Evolutionary conservation across 164 flowering plant species (phyloP), one percentile per base, ranked within the genome.

Genomic region (Malania oleifera): DNA sequence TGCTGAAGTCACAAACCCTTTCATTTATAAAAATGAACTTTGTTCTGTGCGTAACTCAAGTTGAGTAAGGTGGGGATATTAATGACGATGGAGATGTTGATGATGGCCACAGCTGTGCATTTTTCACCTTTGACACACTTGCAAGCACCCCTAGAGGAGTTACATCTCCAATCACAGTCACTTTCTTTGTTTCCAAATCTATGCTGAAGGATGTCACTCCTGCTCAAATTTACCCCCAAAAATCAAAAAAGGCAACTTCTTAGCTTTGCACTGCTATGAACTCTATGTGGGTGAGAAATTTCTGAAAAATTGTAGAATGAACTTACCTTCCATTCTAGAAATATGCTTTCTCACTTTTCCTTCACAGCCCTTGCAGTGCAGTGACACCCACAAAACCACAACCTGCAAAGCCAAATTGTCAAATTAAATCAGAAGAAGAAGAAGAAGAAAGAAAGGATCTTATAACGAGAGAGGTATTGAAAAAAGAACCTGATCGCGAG

Each of bases 331-430:
- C 97, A 93, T 90, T 72, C 73, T 93, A 10, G 96, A 90, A 40
- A 93, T 75, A 67, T 93, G 95, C 60, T 85, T 93, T 68, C 86
- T 80, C 50, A 93, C 79, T 78, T 93, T 93, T 47, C 84, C 88
- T 76, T 82, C 98, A 67, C 98, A 93, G 1, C 97, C 98, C 65
- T 81, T 90, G 84, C 98, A 93, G 65, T 93, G 97, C 66, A 93
- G 67, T 18, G 98, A 86, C 51, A 92, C 98, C 77, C 79, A 75
- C 75, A 92, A 64, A 39, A 79, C 95, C 65, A 92, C 98, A 41
- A 86, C 91, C 98, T 91, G 71, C 65, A 57, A 63, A 52, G n/a
- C 23, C 0, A 22, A 24, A 31, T 46, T 17, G 22, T 63, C 25
- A 17, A 31, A 20, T 5, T 40, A 24, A 20, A 57, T n/a, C 31